Evolutionary conservation across 352 stramenopile species (phyloP).

Genomic region (Pythium dissotocum): DNA sequence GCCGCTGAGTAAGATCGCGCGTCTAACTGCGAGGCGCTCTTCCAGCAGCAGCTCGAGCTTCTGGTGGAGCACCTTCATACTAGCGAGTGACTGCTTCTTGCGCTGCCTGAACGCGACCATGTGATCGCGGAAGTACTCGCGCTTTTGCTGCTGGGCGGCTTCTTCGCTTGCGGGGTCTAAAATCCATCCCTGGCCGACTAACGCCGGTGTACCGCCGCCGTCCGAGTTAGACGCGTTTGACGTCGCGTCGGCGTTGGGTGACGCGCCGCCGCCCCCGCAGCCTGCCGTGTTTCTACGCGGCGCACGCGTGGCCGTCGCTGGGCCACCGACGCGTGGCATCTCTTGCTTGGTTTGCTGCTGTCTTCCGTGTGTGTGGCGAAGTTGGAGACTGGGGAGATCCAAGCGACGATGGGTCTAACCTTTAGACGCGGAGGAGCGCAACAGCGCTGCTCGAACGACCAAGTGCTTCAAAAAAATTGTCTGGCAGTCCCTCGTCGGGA

Average conservation of each 20-base stretch:
- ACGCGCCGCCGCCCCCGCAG: background rate
- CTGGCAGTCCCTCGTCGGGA: background rate
- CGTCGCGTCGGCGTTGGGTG: background rate
- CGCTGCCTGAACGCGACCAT: conserved; percentile 26
- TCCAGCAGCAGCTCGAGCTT: conserved; percentile 22
- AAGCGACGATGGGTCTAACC: background rate
- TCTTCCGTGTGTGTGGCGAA: background rate
- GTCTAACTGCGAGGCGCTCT: conserved; percentile 10
- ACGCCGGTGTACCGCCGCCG: background rate
- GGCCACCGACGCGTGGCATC: background rate
- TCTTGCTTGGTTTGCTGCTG: background rate
- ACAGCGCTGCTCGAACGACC: background rate
- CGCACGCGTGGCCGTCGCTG: background rate
- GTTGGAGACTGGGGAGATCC: background rate
- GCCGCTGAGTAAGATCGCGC: conserved; percentile 17
- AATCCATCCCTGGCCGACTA: background rate
- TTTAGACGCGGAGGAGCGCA: no score
- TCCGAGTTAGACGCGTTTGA: background rate
- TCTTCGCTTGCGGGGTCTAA: background rate
- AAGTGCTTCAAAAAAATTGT: background rate
- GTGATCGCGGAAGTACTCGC: conserved; percentile 24
- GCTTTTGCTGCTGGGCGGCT: conserved; percentile 2
- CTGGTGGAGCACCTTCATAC: conserved; percentile 10
- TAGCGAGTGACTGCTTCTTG: conserved; percentile 21
- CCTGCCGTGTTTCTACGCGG: background rate